Base-by-base conservation (phyloP, 2,329 filamentous ascomycete genomes). In the Pseudocercospora pini-densiflorae region DNA sequence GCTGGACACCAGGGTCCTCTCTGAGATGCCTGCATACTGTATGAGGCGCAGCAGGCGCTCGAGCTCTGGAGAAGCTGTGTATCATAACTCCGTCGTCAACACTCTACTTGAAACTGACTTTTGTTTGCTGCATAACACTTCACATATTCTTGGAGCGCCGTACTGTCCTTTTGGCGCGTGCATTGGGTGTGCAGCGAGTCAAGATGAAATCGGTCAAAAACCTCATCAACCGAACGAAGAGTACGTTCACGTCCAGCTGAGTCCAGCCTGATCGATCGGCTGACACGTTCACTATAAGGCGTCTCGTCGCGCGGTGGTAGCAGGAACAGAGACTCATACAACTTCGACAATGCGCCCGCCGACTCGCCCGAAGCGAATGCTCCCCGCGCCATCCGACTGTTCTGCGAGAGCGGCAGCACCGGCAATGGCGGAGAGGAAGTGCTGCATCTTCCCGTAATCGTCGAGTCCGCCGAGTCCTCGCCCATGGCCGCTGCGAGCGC, bases 401-500 rank as follows among this genome's bases (percentile, higher is more conserved):
- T 97, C 78, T 96, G 92, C 84, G 90, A 94, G 80, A 90, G 91
- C 59, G 88, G 87, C 19, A 66, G 67, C 49, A 62, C 69, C 85
- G 86, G 61, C 82, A 86, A 64, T 86, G 75, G 74, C 85, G 92
- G 90, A 76, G 92, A 96, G 78, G 95, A 98, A 82, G 93, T 97
- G 69, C 89, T 97, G 66, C 92, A 94, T 77, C 90, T 98, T 40
- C 95, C 95, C 8, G 88, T 90, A 66, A 97, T 99, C 72, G 95
- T 99, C 82, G 95, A 98, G 76, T 88, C 91, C 61, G 94, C 94
- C 83, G 95, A 98, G 79, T 97, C 94, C 29, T 97, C 92, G 55
- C 94, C 95, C 8, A 83, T 85, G 55, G 95, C 95, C 5, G 94
- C 94, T 24, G 88, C 90, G 70, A 91, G 94, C 74, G 92, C 92